These are phyloP conservation scores for Pseudogymnoascus sp. DNA, from an alignment of 2,329 filamentous ascomycete species.

Conservation along the genomic window DNA sequence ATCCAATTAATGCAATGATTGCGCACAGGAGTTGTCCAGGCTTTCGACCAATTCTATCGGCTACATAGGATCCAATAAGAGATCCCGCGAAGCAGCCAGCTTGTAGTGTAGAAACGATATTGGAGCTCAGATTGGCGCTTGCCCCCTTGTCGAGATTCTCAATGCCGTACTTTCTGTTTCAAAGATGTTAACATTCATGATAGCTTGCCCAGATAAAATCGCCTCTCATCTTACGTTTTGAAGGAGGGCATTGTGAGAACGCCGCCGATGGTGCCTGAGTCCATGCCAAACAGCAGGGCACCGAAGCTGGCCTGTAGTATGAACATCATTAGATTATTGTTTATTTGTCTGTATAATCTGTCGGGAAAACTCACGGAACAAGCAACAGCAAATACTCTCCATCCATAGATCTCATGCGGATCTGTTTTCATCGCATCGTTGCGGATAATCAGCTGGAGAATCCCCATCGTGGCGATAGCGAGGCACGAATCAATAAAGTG, in stretches of 20 bases:
- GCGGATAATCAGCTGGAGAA: constrained; percentile 8
- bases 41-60: neutral
- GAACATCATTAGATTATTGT: neutral
- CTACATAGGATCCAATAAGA: neutral
- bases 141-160: neutral
- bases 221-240: neutral
- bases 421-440: constrained; percentile 11
- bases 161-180: neutral
- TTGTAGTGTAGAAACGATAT: constrained; percentile 55
- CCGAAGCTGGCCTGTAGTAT: constrained; percentile 12
- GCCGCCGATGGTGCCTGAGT: constrained; percentile 21
- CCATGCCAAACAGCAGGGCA: constrained; percentile 20
- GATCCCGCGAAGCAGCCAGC: constrained; percentile 50
- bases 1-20: constrained; percentile 47
- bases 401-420: constrained; percentile 10
- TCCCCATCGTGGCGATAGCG: neutral
- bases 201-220: neutral
- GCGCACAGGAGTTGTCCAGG: constrained; percentile 43
- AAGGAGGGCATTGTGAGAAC: constrained; percentile 13
- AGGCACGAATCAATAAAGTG: neutral
- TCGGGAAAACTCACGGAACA: neutral
- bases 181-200: neutral
- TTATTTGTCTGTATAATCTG: neutral
- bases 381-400: constrained; percentile 8
- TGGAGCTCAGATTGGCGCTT: neutral